Evolutionary conservation across 2,329 filamentous ascomycete genomes (phyloP).

Genomic region (Diplocarpon mali): DNA sequence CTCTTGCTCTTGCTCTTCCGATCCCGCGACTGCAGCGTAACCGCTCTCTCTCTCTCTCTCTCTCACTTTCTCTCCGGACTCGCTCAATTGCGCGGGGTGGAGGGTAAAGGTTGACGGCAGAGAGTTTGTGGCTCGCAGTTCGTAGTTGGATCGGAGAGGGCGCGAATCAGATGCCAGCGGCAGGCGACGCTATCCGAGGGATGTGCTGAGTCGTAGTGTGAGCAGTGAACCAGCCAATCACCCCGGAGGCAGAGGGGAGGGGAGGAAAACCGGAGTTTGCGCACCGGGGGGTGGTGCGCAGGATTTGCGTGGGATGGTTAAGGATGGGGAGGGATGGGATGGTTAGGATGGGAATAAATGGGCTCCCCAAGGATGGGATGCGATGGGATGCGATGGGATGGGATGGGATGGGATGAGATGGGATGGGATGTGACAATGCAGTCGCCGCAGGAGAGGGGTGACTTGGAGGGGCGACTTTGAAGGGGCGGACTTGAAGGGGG

Average conservation of each 20-base stretch:
- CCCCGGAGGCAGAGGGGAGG: too few relatives aligned
- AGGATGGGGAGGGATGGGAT: not conserved
- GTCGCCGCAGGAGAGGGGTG: not conserved
- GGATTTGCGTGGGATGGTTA: not conserved
- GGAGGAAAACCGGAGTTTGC: not conserved
- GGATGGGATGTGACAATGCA: not conserved
- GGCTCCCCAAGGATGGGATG: not conserved
- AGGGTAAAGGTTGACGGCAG: not conserved
- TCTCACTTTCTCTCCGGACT: not conserved
- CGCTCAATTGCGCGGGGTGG: not conserved
- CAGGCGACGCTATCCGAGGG: conserved; percentile 1
- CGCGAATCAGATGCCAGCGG: not conserved
- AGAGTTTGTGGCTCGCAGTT: too few relatives aligned
- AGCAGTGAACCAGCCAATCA: not conserved
- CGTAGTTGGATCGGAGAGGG: not conserved
- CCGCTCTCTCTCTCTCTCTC: not conserved
- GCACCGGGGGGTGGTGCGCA: conserved; percentile 2
- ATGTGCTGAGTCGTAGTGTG: not conserved
- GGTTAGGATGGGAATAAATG: not conserved
- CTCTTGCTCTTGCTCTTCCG: not conserved
- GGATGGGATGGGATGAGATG: not conserved
- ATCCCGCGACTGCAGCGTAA: too few relatives aligned
- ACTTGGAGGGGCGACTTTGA: not conserved
- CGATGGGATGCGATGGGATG: not conserved
- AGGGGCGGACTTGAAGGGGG: not conserved